These are phyloP conservation scores for Tephrocybe sp. DNA, from an alignment of 768 basidiomycete genomes.

Conservation along the genomic window DNA sequence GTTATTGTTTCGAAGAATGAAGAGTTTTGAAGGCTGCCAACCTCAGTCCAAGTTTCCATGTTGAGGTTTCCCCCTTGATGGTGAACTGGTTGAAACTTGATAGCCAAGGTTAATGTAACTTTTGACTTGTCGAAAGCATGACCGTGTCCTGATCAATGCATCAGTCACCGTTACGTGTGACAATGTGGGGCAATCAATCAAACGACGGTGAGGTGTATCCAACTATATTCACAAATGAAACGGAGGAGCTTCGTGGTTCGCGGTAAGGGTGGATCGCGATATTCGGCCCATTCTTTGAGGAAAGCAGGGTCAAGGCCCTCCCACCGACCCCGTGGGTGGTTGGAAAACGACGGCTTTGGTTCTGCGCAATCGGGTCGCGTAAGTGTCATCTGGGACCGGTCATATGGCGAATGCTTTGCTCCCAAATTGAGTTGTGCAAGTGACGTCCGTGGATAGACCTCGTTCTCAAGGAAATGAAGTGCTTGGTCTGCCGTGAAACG, in stretches of 20 bases:
- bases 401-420: background rate
- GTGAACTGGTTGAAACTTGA: too few species aligned
- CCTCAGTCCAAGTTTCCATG: background rate
- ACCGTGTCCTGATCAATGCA: too few species aligned
- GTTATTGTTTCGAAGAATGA: background rate
- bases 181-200: too few species aligned
- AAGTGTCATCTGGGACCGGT: too few species aligned
- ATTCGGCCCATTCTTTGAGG: background rate
- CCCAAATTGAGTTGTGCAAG: background rate
- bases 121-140: too few species aligned
- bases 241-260: background rate
- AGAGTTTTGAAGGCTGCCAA: background rate
- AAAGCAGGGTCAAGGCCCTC: slow-evolving; percentile 1
- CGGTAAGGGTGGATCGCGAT: background rate
- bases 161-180: too few species aligned
- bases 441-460: background rate
- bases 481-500: slow-evolving; percentile 10
- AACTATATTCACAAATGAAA: too few species aligned
- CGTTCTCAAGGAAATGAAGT: slow-evolving; percentile 7
- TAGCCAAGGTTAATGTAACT: too few species aligned
- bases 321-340: background rate
- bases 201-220: too few species aligned
- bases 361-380: too few species aligned
- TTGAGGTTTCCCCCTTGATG: too few species aligned
- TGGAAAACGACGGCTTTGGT: too few species aligned